phyloP scores from a whole-genome alignment of 352 stramenopile genomes.

The Pythium utonaiense region DNA sequence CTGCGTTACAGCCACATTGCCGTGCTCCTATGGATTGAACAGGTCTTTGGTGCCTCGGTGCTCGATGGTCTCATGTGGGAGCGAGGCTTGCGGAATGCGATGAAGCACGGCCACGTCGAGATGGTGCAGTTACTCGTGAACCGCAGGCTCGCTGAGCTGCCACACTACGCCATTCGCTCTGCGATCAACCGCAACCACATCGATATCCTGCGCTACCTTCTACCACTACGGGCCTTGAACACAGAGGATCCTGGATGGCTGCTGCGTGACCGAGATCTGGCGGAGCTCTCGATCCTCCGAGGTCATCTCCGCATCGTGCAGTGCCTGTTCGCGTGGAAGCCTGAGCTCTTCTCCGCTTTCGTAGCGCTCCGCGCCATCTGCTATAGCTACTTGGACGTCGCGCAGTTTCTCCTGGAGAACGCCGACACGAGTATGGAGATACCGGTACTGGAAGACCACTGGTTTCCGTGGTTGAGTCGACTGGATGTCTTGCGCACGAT shows the following conservation, averaged over 20 bases:
- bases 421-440: background rate
- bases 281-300: background rate
- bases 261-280: too few species aligned
- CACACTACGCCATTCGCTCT: background rate
- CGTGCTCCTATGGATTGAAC: too few species aligned
- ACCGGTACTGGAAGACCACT: too few species aligned
- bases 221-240: background rate
- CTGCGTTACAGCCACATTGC: too few species aligned
- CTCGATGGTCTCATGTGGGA: too few species aligned
- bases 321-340: background rate
- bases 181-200: background rate
- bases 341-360: too few species aligned
- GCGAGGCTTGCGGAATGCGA: too few species aligned
- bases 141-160: background rate
- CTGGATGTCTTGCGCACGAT: conserved; percentile 8
- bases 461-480: too few species aligned
- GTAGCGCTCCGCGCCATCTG: too few species aligned
- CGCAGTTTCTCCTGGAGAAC: conserved; percentile 12
- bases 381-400: background rate
- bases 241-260: too few species aligned
- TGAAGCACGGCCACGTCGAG: background rate
- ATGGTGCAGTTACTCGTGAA: conserved; percentile 1
- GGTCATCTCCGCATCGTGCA: background rate
- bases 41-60: too few species aligned
- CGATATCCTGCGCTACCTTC: background rate